A percentile compares a stretch with the other conserved stretches of the same genome.
Conservation (phyloP, 768 basidiomycete genomes). For the Boletales sp. region DNA sequence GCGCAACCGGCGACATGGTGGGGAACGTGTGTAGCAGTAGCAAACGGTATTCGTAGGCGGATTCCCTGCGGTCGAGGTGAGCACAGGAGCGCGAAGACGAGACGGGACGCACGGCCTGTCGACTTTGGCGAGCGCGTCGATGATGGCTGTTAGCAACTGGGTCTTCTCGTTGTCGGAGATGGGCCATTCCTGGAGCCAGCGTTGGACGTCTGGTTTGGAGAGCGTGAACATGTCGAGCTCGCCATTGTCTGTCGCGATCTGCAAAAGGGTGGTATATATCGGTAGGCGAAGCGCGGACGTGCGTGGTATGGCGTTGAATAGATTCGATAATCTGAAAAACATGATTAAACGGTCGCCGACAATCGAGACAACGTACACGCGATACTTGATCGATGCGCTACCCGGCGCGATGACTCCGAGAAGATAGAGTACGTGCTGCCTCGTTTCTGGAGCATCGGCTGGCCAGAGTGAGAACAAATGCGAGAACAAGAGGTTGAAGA, state of each 20-base stretch:
- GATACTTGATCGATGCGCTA: constrained; percentile 63
- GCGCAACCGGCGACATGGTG: constrained; percentile 46
- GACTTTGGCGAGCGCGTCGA: constrained; percentile 53
- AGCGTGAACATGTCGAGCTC: constrained; percentile 63
- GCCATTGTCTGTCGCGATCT: constrained; percentile 54
- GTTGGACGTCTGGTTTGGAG: constrained; percentile 59
- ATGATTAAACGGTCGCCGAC: neutral
- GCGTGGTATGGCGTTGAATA: constrained; percentile 75
- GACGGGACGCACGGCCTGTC: constrained; percentile 54
- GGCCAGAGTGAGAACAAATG: constrained; percentile 65
- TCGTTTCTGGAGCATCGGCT: constrained; percentile 51
- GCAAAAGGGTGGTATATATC: constrained; percentile 61
- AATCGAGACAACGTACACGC: constrained; percentile 46
- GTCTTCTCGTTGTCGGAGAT: constrained; percentile 60
- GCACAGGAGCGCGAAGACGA: neutral
- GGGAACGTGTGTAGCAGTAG: constrained; percentile 60
- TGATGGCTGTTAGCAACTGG: constrained; percentile 61
- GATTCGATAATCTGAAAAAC: constrained; percentile 61
- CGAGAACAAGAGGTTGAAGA: constrained; percentile 79
- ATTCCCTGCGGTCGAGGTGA: constrained; percentile 38
- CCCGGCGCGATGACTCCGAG: constrained; percentile 54
- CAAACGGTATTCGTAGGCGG: constrained; percentile 62
- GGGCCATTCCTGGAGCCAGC: constrained; percentile 77
- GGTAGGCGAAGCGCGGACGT: constrained; percentile 58
- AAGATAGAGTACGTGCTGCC: constrained; percentile 45